A percentile compares a stretch with the other conserved stretches of the same genome.
Conservation (phyloP, 2,329 filamentous ascomycete species). For the Pyrenochaeta sp. region DNA sequence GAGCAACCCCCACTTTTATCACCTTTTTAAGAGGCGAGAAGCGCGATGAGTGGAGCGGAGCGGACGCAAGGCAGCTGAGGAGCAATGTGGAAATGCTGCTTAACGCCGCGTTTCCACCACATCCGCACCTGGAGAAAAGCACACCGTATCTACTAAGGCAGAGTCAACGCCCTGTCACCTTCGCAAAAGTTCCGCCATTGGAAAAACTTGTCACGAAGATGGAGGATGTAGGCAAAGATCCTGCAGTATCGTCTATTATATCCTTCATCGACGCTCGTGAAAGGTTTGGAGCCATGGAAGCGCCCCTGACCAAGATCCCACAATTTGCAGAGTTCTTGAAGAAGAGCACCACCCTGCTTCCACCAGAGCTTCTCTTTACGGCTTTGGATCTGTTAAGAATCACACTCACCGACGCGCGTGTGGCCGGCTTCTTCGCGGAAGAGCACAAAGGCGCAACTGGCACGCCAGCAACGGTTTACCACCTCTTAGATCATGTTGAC, state of each 20-base stretch:
- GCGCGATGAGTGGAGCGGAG: conserved; percentile 82
- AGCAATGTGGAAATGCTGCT: conserved; percentile 77
- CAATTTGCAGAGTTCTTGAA: conserved; percentile 70
- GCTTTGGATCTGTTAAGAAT: conserved; percentile 86
- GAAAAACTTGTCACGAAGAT: conserved; percentile 84
- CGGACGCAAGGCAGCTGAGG: conserved; percentile 72
- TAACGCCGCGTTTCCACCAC: conserved; percentile 76
- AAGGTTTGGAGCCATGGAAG: conserved; percentile 67
- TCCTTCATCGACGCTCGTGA: conserved; percentile 74
- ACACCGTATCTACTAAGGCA: conserved; percentile 74
- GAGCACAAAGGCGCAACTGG: conserved; percentile 66
- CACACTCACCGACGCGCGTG: conserved; percentile 76
- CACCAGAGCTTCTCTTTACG: conserved; percentile 75
- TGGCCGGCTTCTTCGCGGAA: conserved; percentile 84
- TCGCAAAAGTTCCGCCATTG: conserved; percentile 80
- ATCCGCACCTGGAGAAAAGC: conserved; percentile 76
- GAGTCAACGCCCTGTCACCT: conserved; percentile 74
- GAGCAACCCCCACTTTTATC: conserved; percentile 87
- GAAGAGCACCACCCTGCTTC: conserved; percentile 63
- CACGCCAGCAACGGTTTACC: conserved; percentile 61
- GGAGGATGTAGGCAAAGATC: conserved; percentile 66
- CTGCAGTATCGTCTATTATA: conserved; percentile 70
- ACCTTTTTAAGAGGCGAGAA: conserved; percentile 81
- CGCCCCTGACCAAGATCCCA: conserved; percentile 74
- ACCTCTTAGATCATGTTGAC: conserved; percentile 65